Base-by-base conservation (phyloP, 164 flowering plant species). In the Annona cherimola region DNA sequence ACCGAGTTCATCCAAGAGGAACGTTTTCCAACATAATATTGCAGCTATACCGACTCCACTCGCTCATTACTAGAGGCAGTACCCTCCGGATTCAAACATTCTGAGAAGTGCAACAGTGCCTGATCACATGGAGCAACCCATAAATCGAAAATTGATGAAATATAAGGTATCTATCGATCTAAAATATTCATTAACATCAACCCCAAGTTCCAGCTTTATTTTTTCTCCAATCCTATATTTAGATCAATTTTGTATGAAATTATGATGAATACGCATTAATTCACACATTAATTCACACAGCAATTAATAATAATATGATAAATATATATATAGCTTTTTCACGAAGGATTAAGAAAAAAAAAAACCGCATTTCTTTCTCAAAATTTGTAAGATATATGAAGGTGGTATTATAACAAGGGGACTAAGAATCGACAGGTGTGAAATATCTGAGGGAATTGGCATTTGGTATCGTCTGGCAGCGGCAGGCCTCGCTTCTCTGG, bases 401-500 rank as follows among this genome's bases (percentile, higher is more conserved):
- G 55, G 55, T 7, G 55, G 55, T 50, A 50, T 50, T 50, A 50
- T 50, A 7, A 50, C 55, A 50, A 50, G 55, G 55, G 55, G n/a
- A 50, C 67, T 76, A 67, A 16, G 69, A 63, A 68, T 77, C 72
- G 35, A 65, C 59, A 4, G 78, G 72, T 62, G 69, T 78, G 70
- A 50, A 78, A 60, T 75, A 78, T 78, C 77, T 75, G n/a, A 69
- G 60, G 5, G 70, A 45, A 59, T 55, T 71, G 5, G 69, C 42
- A 42, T 63, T 68, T 20, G 64, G 73, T 16, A 55, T 69, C 46
- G 41, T 40, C 42, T 75, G 76, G 69, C 83, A 80, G 12, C 54
- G 71, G 20, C 83, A 80, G 6, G 71, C 66, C 61, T 73, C 73
- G 42, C 65, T 71, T 35, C 75, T 62, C 64, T 77, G 72, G 4